Percentiles rank a stretch among this genome's conserved stretches.
Conservation (phyloP, 257 asterid genomes). For the Paraleonurus japonicus region DNA sequence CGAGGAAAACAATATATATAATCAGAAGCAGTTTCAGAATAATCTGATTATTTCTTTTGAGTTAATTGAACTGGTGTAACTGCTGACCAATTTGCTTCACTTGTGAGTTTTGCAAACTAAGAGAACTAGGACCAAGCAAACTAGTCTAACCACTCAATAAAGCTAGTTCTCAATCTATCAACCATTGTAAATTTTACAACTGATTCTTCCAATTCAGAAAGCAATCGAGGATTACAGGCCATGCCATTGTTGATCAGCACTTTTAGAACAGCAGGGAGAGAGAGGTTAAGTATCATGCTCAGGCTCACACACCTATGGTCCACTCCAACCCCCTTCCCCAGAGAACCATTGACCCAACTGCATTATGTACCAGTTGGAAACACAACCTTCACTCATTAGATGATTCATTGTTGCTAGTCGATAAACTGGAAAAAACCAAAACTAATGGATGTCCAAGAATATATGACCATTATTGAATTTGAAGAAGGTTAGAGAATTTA, state of each 20-base stretch:
- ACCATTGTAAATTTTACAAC: not conserved
- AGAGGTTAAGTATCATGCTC: not conserved
- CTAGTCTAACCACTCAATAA: not conserved
- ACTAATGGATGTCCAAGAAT: not conserved
- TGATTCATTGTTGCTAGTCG: not conserved
- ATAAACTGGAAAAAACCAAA: not conserved
- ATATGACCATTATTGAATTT: not conserved
- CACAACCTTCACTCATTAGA: not conserved
- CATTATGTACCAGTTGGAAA: not conserved
- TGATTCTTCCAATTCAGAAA: not conserved
- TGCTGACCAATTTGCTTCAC: not conserved
- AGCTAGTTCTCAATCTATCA: slow-evolving; percentile 2
- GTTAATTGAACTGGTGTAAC: not conserved
- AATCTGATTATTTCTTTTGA: not conserved
- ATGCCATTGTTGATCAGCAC: not conserved
- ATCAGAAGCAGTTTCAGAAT: not conserved
- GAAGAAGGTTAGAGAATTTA: not conserved
- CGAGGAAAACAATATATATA: not conserved
- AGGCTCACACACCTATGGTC: not conserved
- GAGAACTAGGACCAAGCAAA: not conserved
- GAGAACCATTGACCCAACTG: not conserved
- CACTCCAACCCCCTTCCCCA: not conserved
- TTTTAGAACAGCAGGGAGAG: not conserved
- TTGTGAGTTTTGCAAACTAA: slow-evolving; percentile 5
- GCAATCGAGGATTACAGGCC: not conserved